A percentile compares a stretch with the other conserved stretches of the same genome.
Evolutionary conservation across 805 yeast genomes (phyloP).

Genomic region (Jamesozyma lodderae): DNA sequence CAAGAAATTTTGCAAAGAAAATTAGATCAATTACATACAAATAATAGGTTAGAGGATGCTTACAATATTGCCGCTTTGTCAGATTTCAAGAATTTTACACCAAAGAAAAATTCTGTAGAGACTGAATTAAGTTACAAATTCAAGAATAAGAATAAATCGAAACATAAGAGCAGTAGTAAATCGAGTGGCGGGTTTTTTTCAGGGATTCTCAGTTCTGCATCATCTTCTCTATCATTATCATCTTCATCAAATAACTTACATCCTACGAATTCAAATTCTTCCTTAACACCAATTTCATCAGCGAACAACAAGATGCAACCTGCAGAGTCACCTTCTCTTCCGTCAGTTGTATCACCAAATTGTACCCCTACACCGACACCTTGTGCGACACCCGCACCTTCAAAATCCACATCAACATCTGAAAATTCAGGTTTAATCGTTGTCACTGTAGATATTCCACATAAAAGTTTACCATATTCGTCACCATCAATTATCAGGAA

Average conservation of each 20-base stretch:
- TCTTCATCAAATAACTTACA: constrained; percentile 1
- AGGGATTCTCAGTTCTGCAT: constrained; percentile 15
- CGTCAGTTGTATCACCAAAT: background rate
- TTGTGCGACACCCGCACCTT: constrained; percentile 9
- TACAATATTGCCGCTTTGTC: constrained; percentile 5
- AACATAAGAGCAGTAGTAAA: constrained; percentile 7
- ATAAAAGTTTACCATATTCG: constrained; percentile 31
- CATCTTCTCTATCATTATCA: constrained; percentile 2
- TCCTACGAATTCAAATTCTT: background rate
- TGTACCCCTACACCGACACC: background rate
- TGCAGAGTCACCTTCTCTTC: background rate
- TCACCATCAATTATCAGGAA: constrained; percentile 33
- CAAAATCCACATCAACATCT: constrained; percentile 6
- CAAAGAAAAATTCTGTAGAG: constrained; percentile 14
- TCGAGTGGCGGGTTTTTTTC: constrained; percentile 19
- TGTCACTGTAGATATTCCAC: constrained; percentile 26
- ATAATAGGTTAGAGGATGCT: constrained; percentile 14
- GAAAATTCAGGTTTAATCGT: constrained; percentile 26
- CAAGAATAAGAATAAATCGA: constrained; percentile 13
- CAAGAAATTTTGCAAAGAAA: constrained; percentile 22
- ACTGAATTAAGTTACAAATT: constrained; percentile 24
- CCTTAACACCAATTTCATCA: background rate
- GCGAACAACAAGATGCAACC: background rate
- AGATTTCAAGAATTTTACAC: constrained; percentile 9
- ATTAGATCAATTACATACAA: constrained; percentile 24